These are phyloP conservation scores for Colletotrichum trifolii DNA, from an alignment of 2,329 filamentous ascomycete genomes.

Conservation along the genomic window DNA sequence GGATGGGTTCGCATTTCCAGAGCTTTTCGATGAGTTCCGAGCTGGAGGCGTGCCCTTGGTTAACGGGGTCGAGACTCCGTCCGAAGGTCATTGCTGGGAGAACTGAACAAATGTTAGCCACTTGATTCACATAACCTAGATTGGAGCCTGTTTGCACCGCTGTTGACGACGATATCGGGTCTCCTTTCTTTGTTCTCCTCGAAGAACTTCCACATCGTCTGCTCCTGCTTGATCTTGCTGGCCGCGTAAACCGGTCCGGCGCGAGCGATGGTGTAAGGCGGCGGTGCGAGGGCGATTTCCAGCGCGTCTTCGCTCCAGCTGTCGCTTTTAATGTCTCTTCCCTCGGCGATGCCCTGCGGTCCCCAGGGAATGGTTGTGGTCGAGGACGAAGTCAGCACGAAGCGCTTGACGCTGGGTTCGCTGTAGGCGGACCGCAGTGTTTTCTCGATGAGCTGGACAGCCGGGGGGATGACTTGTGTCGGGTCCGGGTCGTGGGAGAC, in stretches of 20 bases:
- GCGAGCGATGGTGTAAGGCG: conserved; percentile 40
- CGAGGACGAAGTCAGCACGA: conserved; percentile 40
- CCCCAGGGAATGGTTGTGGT: background rate
- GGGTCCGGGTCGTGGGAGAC: conserved; percentile 53
- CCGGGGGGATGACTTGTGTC: conserved; percentile 53
- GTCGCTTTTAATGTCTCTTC: conserved; percentile 13
- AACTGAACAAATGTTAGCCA: conserved; percentile 26
- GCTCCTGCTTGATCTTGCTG: conserved; percentile 51
- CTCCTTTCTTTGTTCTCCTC: conserved; percentile 46
- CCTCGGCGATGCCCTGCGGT: background rate
- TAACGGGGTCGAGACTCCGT: conserved; percentile 26
- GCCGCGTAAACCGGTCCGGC: conserved; percentile 47
- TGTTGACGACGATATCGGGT: conserved; percentile 45
- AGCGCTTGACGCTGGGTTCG: conserved; percentile 50
- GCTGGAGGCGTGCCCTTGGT: conserved; percentile 40
- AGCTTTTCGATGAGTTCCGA: conserved; percentile 36
- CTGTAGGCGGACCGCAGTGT: conserved; percentile 54
- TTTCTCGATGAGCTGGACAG: conserved; percentile 47
- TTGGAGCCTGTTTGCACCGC: background rate
- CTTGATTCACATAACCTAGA: too few species aligned
- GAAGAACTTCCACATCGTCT: conserved; percentile 51
- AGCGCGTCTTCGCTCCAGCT: conserved; percentile 46
- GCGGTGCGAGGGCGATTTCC: conserved; percentile 45
- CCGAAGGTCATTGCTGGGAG: conserved; percentile 45
- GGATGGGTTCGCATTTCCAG: conserved; percentile 36